phyloP scores from a whole-genome alignment of 2,329 filamentous ascomycete species.

The Endothia cerciana region DNA sequence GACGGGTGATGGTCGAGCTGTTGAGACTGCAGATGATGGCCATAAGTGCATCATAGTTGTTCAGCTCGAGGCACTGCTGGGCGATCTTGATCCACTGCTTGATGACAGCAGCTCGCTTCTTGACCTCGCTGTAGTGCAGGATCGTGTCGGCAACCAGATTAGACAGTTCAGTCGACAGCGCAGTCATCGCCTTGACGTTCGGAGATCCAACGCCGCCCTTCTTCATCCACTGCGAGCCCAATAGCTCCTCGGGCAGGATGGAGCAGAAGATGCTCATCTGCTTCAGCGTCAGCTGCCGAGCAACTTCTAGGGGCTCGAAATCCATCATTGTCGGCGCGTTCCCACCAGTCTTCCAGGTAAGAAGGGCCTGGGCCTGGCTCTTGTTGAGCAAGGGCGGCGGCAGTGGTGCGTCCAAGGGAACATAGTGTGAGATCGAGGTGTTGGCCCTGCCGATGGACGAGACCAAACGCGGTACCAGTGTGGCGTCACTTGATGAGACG shows the following conservation, averaged over 20 bases:
- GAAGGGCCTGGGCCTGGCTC: slow-evolving; percentile 74
- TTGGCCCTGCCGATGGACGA: slow-evolving; percentile 84
- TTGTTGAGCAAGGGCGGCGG: slow-evolving; percentile 74
- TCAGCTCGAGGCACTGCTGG: slow-evolving; percentile 80
- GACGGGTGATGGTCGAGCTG: slow-evolving; percentile 84
- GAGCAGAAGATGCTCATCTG: slow-evolving; percentile 90
- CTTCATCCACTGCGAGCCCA: slow-evolving; percentile 94
- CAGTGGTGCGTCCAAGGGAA: slow-evolving; percentile 71
- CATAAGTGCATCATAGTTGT: slow-evolving; percentile 97
- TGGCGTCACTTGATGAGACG: slow-evolving; percentile 69
- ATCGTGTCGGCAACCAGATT: slow-evolving; percentile 94
- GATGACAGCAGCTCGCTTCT: slow-evolving; percentile 87
- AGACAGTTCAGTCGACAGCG: slow-evolving; percentile 87
- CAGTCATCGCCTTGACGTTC: slow-evolving; percentile 93
- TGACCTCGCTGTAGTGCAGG: slow-evolving; percentile 82
- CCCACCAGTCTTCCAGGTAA: slow-evolving; percentile 75
- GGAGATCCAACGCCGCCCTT: slow-evolving; percentile 76
- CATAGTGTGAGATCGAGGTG: slow-evolving; percentile 71
- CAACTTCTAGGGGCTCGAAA: slow-evolving; percentile 88
- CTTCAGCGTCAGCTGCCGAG: slow-evolving; percentile 89
- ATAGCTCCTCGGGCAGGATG: slow-evolving; percentile 88
- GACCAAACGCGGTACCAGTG: slow-evolving; percentile 79
- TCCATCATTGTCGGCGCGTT: slow-evolving; percentile 76
- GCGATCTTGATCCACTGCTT: slow-evolving; percentile 99
- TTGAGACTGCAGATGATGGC: slow-evolving; percentile 94